Conservation (phyloP, 2,329 filamentous ascomycete genomes). For the Leptographium flavum region DNA sequence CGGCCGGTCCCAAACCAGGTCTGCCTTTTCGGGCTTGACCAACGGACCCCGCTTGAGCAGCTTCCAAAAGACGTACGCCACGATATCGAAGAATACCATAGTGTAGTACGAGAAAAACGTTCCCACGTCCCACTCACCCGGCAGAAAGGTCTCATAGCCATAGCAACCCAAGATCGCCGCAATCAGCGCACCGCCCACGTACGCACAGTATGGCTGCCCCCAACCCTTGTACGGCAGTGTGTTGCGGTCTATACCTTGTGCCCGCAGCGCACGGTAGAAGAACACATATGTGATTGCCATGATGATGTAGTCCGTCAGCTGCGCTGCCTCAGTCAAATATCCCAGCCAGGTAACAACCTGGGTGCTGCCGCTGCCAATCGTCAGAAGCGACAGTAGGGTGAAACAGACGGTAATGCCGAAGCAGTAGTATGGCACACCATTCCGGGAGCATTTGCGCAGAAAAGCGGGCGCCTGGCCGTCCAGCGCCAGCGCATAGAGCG, state of each 20-base stretch:
- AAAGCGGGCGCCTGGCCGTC: conserved; percentile 25
- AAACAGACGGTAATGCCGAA: conserved; percentile 21
- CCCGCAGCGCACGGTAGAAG: conserved; percentile 21
- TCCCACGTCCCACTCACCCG: conserved; percentile 26
- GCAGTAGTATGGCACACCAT: conserved; percentile 24
- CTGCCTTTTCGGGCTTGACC: conserved; percentile 3
- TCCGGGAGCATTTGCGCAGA: conserved; percentile 16
- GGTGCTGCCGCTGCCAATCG: conserved; percentile 18
- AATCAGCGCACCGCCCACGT: conserved; percentile 28
- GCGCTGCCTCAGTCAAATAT: conserved; percentile 23
- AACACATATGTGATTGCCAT: conserved; percentile 22
- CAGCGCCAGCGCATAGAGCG: conserved; percentile 20
- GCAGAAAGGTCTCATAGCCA: conserved; percentile 35
- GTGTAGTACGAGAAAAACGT: conserved; percentile 39
- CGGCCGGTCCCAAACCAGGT: conserved; percentile 13
- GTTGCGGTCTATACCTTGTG: conserved; percentile 18
- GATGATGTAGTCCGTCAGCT: conserved; percentile 24
- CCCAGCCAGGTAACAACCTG: conserved; percentile 26
- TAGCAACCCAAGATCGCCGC: conserved; percentile 31
- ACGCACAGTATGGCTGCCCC: conserved; percentile 40
- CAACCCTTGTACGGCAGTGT: conserved; percentile 20
- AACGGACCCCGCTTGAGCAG: conserved; percentile 40
- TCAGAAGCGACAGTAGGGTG: conserved; percentile 23
- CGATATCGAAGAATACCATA: conserved; percentile 36
- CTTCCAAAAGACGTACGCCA: conserved; percentile 41